These are phyloP conservation scores for Globisporangium yorkense DNA, from an alignment of 352 stramenopile genomes.

Conservation along the genomic window DNA sequence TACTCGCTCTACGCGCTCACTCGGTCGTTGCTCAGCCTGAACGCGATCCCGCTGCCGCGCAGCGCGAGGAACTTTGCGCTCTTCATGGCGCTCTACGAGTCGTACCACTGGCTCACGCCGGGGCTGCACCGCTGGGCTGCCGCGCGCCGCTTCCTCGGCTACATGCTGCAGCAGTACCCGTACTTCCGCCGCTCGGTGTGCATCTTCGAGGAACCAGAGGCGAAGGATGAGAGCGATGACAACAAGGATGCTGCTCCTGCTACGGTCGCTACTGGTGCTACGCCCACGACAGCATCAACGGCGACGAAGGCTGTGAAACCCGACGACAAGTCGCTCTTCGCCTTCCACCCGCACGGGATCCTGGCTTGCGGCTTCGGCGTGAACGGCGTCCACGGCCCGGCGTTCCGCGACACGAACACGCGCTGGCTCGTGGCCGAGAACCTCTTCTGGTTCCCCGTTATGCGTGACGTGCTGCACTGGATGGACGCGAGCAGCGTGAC, in stretches of 20 bases:
- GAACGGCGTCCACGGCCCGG: slow-evolving; percentile 45
- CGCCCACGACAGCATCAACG: background rate
- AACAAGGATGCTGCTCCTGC: too few species aligned
- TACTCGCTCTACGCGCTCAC: slow-evolving; percentile 19
- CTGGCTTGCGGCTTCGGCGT: slow-evolving; percentile 45
- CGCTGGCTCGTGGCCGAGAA: slow-evolving; percentile 63
- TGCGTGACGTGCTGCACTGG: slow-evolving; percentile 66
- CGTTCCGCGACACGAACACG: slow-evolving; percentile 37
- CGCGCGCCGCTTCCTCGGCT: slow-evolving; percentile 17
- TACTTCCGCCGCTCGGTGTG: slow-evolving; percentile 32
- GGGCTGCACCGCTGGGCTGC: slow-evolving; percentile 22
- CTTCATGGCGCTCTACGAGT: slow-evolving; percentile 36
- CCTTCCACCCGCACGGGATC: slow-evolving; percentile 67
- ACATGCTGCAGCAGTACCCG: slow-evolving; percentile 22
- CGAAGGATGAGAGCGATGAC: background rate
- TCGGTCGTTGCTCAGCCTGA: slow-evolving; percentile 10
- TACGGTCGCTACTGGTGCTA: background rate
- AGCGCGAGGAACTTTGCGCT: slow-evolving; percentile 25
- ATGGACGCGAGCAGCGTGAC: slow-evolving; percentile 45
- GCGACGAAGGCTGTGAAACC: background rate
- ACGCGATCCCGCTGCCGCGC: slow-evolving; percentile 5
- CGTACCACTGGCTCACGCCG: slow-evolving; percentile 28
- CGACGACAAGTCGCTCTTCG: slow-evolving; percentile 42
- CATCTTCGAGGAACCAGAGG: slow-evolving; percentile 22
- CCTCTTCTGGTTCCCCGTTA: slow-evolving; percentile 63